Evolutionary conservation across 2,329 filamentous ascomycete genomes (phyloP), one percentile per base, ranked within the genome.

Genomic region (Claviceps arundinis): DNA sequence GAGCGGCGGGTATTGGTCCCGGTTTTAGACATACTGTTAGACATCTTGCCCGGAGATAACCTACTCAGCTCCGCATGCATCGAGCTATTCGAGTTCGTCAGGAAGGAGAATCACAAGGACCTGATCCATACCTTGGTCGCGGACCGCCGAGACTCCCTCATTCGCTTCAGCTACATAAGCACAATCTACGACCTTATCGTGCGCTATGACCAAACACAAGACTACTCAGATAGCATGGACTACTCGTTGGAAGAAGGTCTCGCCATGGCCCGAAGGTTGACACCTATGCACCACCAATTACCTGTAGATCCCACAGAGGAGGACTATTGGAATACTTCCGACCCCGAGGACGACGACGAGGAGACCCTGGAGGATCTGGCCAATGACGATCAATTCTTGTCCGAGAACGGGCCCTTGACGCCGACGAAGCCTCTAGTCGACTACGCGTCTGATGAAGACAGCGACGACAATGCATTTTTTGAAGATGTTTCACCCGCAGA

Each of bases 371-470:
- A 47, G 8, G 52, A 50, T 8, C 56, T 61, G 17, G 64, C 61
- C 45, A 47, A 19, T 34, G 65, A 30, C 11, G 26, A 30, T 62
- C 51, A 70, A 63, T 53, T 59, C 60, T 8, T 66, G 3, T 58
- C 73, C 11, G 67, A 73, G 6, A 90, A 89, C 58, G 87, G 82
- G 24, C 75, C 62, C n/a, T 56, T 76, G 14, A 79, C 81, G 19
- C 74, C 82, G 1, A 68, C 78, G 8, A 89, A 85, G 62, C 86
- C 86, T 1, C 72, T 97, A 22, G 93, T 98, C 37, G 88, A 95
- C 65, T 98, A 98, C 64, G 81, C 84, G 0, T 94, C 94, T 40
- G 90, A 96, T 59, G 91, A 96, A 54, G 88, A 93, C n/a, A 81
- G 60, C 7, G 70, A 71, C 8, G 70, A 71, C 40, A 64, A 63